Base-by-base conservation (phyloP, 345 rosid genomes). In the Noccaea bulbosa region DNA sequence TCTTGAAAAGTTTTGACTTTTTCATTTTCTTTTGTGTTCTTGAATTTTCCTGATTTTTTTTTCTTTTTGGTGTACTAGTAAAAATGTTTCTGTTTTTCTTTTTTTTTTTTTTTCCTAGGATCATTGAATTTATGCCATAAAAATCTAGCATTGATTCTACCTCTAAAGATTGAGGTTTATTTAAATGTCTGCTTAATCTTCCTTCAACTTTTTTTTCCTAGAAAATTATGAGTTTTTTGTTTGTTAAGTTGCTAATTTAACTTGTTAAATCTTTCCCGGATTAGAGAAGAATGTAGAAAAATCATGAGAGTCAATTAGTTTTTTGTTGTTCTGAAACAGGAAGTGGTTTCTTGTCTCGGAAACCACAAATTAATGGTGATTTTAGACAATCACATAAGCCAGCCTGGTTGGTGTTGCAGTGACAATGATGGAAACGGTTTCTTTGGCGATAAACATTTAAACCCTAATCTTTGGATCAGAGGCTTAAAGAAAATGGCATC, bases 361-460 rank as follows among this genome's bases (percentile, higher is more conserved):
- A 78, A 72, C 4, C 81, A 86, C 74, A 78, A 74, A 37, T 75
- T 93, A 69, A 84, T 93, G 96, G 94, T 89, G 73, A 88, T 93
- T 35, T 51, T 87, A 5, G 98, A 93, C 83, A 91, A 93, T 75
- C 96, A 94, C 81, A 46, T 82, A 34, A 91, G 89, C 83, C 79
- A 82, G 52, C 97, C 97, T 1, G 94, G 96, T 37, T 94, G 99
- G 99, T 94, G 96, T 48, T 91, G 99, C 76, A 77, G 83, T 67
- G 82, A 63, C 70, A 70, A 38, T 20, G 97, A 94, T 30, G 96
- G 89, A 59, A 91, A 89, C 69, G 97, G 97, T 1, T 94, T 94
- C 78, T 89, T 89, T 11, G 97, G 99, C 1, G 96, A 94, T 67
- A 76, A 40, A 5, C 75, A 78, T 71, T 88, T 94, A 59, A 74